A percentile compares a stretch with the other conserved stretches of the same genome.
These are phyloP conservation scores for Magnolia officinalis DNA, from an alignment of 164 flowering plant species.

Conservation along the genomic window DNA sequence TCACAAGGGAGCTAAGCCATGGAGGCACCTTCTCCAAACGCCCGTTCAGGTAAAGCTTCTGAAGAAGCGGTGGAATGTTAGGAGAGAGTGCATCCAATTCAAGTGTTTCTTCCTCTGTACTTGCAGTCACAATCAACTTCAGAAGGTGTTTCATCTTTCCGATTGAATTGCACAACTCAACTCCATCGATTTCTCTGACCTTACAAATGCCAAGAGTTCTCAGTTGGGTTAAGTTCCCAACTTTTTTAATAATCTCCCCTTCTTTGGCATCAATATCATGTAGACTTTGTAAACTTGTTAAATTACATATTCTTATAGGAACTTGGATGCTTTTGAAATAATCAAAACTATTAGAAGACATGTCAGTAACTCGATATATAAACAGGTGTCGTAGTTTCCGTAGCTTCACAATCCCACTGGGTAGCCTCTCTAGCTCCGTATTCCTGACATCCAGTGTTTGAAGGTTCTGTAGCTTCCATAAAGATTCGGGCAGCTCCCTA, in stretches of 20 bases:
- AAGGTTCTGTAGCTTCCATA: not conserved
- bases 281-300: constrained; percentile 1
- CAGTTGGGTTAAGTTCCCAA: constrained; percentile 5
- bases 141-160: constrained; percentile 9
- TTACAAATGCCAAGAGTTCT: constrained; percentile 2
- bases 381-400: constrained; percentile 9
- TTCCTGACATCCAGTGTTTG: not conserved
- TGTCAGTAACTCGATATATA: not conserved
- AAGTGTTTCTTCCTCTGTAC: not conserved
- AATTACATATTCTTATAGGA: not conserved
- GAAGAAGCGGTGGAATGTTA: constrained; percentile 13
- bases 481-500: not conserved
- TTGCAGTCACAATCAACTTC: not conserved
- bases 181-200: not conserved
- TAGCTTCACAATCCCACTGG: constrained; percentile 5
- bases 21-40: constrained; percentile 22
- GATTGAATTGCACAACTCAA: constrained; percentile 3
- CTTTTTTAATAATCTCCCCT: not conserved
- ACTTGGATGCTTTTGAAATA: not conserved
- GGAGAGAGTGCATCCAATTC: not conserved
- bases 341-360: not conserved
- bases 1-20: constrained; percentile 25
- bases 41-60: constrained; percentile 27
- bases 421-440: not conserved
- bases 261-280: not conserved